Conservation (phyloP, 768 basidiomycete genomes). For the Plicaturopsis crispa region DNA sequence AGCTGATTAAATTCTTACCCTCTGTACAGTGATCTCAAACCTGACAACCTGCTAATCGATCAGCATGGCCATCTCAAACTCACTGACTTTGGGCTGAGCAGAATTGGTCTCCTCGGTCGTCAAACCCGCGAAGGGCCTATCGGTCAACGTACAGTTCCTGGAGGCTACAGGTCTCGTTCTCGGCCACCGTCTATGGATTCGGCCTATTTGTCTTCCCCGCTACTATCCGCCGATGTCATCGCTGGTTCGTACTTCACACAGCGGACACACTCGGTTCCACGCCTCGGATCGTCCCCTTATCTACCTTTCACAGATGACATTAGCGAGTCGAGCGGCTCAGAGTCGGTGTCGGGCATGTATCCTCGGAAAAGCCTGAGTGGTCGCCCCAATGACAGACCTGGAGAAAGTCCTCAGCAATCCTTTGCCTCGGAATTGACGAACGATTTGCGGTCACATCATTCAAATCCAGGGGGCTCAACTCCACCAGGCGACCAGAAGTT, state of each 20-base stretch:
- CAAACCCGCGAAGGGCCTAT: constrained; percentile 71
- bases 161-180: constrained; percentile 60
- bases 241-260: constrained; percentile 77
- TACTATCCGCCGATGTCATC: constrained; percentile 47
- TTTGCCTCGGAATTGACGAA: constrained; percentile 83
- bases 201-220: constrained; percentile 70
- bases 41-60: constrained; percentile 97
- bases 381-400: no score
- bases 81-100: constrained; percentile 94
- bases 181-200: constrained; percentile 80
- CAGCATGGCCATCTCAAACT: constrained; percentile 94
- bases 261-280: constrained; percentile 51
- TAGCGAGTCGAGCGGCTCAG: constrained; percentile 84
- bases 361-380: constrained; percentile 35
- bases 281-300: constrained; percentile 59
- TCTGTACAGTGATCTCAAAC: constrained; percentile 80
- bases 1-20: constrained; percentile 4
- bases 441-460: constrained; percentile 65
- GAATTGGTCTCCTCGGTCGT: constrained; percentile 96
- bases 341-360: constrained; percentile 55
- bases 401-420: constrained; percentile 78
- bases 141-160: constrained; percentile 40
- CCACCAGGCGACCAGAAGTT: constrained; percentile 88
- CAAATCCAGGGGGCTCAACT: constrained; percentile 38
- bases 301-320: constrained; percentile 69